phyloP scores from a whole-genome alignment of 2,329 filamentous ascomycete species.

The Aspergillus sp. region DNA sequence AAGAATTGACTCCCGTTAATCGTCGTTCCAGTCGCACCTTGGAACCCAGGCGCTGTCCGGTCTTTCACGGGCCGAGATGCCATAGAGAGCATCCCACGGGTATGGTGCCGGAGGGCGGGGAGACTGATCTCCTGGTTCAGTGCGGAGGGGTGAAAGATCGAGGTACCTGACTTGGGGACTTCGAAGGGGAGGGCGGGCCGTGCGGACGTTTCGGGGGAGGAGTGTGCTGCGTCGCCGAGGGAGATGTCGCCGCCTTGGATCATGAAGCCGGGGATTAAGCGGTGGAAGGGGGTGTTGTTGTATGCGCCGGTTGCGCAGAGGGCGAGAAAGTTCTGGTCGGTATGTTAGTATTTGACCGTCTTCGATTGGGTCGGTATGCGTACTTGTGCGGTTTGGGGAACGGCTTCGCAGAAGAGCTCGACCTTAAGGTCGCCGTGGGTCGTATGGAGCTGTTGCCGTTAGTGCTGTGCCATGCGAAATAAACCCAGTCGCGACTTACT shows the following conservation, averaged over 20 bases:
- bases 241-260: slow-evolving; percentile 54
- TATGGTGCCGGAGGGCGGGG: slow-evolving; percentile 52
- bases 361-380: slow-evolving; percentile 9
- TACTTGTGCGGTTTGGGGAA: slow-evolving; percentile 85
- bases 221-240: slow-evolving; percentile 37
- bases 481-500: no score
- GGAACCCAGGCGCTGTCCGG: slow-evolving; percentile 41
- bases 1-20: slow-evolving; percentile 59
- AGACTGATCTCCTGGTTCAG: slow-evolving; percentile 58
- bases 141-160: slow-evolving; percentile 45
- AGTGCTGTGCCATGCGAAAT: background rate
- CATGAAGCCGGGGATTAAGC: slow-evolving; percentile 58
- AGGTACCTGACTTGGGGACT: slow-evolving; percentile 51
- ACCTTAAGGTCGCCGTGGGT: slow-evolving; percentile 86
- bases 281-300: slow-evolving; percentile 56
- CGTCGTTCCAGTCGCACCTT: slow-evolving; percentile 30
- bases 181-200: slow-evolving; percentile 38
- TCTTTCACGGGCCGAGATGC: slow-evolving; percentile 47
- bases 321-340: slow-evolving; percentile 55
- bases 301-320: slow-evolving; percentile 57
- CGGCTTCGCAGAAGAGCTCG: slow-evolving; percentile 91
- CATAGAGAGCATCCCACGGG: slow-evolving; percentile 54
- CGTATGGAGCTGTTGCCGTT: slow-evolving; percentile 60
- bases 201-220: slow-evolving; percentile 25
- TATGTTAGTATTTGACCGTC: background rate